phyloP scores from a whole-genome alignment of 2,329 filamentous ascomycete genomes.

The Diaporthe ilicicola region DNA sequence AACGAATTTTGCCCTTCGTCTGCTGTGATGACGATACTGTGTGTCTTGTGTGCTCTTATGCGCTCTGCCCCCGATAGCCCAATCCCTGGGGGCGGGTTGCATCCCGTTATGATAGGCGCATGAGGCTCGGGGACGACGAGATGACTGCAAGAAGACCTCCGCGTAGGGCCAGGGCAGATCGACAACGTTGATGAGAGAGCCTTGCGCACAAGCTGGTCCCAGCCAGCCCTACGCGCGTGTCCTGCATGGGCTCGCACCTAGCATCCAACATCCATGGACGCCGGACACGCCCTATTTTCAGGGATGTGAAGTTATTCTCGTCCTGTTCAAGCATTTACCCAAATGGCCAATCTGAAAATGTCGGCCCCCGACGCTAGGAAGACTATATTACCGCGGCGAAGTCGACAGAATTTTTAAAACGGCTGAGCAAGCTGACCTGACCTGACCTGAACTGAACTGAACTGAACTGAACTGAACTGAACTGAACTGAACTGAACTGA shows the following conservation, averaged over 20 bases:
- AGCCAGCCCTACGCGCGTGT: conserved; percentile 19
- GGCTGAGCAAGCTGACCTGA: neutral
- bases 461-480: neutral
- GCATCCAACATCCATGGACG: conserved; percentile 7
- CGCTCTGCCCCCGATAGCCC: neutral
- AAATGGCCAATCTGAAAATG: conserved; percentile 16
- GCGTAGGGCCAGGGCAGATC: conserved; percentile 9
- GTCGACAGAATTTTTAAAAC: conserved; percentile 3
- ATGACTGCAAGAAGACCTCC: conserved; percentile 18
- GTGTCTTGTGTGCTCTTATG: neutral
- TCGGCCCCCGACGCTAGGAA: conserved; percentile 22
- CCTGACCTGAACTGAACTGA: neutral
- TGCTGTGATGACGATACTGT: conserved; percentile 11
- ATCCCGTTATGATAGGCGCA: neutral
- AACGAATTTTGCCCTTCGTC: neutral
- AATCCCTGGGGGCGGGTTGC: neutral
- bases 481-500: too few species aligned
- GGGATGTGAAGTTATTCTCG: conserved; percentile 21
- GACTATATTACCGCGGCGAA: conserved; percentile 8
- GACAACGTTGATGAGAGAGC: neutral
- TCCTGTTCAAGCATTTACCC: conserved; percentile 8
- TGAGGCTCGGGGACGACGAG: conserved; percentile 26
- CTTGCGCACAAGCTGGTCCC: conserved; percentile 16
- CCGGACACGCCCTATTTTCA: conserved; percentile 5
- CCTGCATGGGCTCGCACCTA: neutral